phyloP scores from a whole-genome alignment of 2,329 filamentous ascomycete genomes.

The Phyllosticta paracitricarpa region DNA sequence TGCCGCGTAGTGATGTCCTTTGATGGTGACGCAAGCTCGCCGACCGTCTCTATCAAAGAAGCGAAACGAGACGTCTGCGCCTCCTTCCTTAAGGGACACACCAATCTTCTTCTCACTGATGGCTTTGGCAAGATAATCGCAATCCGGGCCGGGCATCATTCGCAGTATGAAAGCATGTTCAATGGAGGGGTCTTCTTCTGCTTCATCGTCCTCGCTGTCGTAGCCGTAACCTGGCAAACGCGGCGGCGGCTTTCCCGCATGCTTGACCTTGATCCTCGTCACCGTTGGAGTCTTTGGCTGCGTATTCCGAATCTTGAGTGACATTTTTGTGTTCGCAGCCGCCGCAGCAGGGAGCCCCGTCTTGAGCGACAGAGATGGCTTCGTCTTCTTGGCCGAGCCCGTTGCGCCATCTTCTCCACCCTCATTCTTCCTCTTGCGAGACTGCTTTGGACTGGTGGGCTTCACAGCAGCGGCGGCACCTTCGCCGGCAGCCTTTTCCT shows the following conservation, averaged over 20 bases:
- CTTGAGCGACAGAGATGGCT: conserved; percentile 5
- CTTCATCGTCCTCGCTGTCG: conserved; percentile 89
- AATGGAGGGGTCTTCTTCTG: conserved; percentile 75
- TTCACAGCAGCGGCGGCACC: conserved; percentile 18
- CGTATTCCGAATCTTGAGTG: conserved; percentile 48
- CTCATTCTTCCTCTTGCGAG: conserved; percentile 28
- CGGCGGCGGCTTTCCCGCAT: conserved; percentile 55
- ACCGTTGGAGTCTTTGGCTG: conserved; percentile 8
- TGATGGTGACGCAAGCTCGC: conserved; percentile 61
- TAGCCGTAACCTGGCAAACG: conserved; percentile 79
- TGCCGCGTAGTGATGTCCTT: conserved; percentile 63
- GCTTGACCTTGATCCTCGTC: conserved; percentile 15
- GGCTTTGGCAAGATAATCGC: conserved; percentile 67
- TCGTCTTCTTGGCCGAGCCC: conserved; percentile 19
- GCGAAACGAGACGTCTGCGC: conserved; percentile 69
- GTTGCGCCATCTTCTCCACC: conserved; percentile 22
- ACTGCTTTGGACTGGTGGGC: conserved; percentile 23
- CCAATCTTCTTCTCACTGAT: conserved; percentile 73
- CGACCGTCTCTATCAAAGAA: conserved; percentile 67
- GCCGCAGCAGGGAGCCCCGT: neutral
- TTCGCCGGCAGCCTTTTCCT: conserved; percentile 19
- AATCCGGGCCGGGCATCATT: conserved; percentile 77
- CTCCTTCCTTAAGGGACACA: conserved; percentile 49
- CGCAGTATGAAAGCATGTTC: conserved; percentile 85
- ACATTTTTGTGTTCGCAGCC: conserved; percentile 6